Evolutionary conservation across 2,329 filamentous ascomycete species (phyloP), one percentile per base, ranked within the genome.

Genomic region (Simplicillium aogashimaense): DNA sequence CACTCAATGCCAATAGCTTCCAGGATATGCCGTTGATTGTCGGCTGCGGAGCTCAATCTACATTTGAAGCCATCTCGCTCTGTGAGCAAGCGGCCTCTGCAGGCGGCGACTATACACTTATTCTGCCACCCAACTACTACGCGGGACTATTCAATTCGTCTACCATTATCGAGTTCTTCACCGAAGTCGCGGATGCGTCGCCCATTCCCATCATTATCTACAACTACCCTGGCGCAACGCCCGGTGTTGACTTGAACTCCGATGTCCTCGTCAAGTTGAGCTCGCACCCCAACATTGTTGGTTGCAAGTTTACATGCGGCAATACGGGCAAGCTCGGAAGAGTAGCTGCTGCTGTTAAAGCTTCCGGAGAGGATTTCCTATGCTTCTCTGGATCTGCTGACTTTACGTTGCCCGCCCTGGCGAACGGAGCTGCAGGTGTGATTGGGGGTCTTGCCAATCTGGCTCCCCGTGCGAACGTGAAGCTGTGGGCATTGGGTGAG

Each of bases 121-220:
- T 89, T 3, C 70, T 90, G 20, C 83, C 85, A 10, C 85, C 85
- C 4, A 78, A 76, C 38, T 90, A 89, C 65, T 89, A 88, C 63
- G 75, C 79, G 41, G 56, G 73, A 3, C 66, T 86, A 16, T 81
- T 86, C 54, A 75, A 70, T 18, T 70, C 74, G 32, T 42, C 47
- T 14, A 77, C 79, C 13, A 66, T 87, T 40, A 57, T 76, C 36
- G 68, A 74, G 18, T 86, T 78, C 60, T 89, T 86, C 67, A 66
- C 63, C 29, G 67, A 74, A 29, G 79, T 83, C 14, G 80, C 80
- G 15, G 69, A 74, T 45, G 45, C 44, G 6, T 81, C 75, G 1
- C 78, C 78, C 1, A 73, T 83, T 31, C 79, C 80, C 0, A 65
- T 83, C 43, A 66, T 83, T 45, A 76, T 83, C 49, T 83, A 83